Base-by-base conservation (phyloP, 306 rosid species). In the Prunus dulcis region DNA sequence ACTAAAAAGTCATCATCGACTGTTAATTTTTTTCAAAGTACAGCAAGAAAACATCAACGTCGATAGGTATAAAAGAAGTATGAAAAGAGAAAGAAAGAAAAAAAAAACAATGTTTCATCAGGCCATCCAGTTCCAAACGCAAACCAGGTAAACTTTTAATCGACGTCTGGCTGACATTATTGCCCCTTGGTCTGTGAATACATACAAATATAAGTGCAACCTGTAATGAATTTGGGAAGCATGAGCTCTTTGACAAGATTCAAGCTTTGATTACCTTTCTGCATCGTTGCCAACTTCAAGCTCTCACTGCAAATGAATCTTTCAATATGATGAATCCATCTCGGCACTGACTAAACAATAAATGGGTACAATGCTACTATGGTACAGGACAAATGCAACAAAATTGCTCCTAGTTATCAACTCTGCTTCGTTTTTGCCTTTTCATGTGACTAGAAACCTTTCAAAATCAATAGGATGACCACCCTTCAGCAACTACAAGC, bases 151-250 rank as follows among this genome's bases (percentile, higher is more conserved):
- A 12, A 62, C 20, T 15, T 43, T 28, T 15, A 17, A 62, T 28
- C 18, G 3, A 9, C 25, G 34, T 64, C 49, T 18, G 9, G 8
- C 47, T 64, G 69, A 64, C 13, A 64, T 17, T 64, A 3, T 19
- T 18, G 27, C 67, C 20, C 9, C 3, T 34, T 2, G 20, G 69
- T 64, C 23, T 32, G 38, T 64, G 69, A 34, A 64, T 60, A 73
- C 18, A 18, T 73, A 60, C 77, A 58, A 45, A 60, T 46, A 73
- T 14, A 60, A 45, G 46, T 60, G 47, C 77, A 73, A 51, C 69
- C 58, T 41, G 17, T 38, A 23, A 27, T 14, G 67, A 62, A 27
- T n/a, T 9, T 56, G 20, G 9, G 62, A 52, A 51, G 27, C 13
- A 56, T 56, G 28, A 56, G 13, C 62, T 20, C 27, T 56, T 52